Evolutionary conservation across 192 early-diverging fungal species (phyloP), one percentile per base, ranked within the genome.

Genomic region (Backusella tarrabulga): DNA sequence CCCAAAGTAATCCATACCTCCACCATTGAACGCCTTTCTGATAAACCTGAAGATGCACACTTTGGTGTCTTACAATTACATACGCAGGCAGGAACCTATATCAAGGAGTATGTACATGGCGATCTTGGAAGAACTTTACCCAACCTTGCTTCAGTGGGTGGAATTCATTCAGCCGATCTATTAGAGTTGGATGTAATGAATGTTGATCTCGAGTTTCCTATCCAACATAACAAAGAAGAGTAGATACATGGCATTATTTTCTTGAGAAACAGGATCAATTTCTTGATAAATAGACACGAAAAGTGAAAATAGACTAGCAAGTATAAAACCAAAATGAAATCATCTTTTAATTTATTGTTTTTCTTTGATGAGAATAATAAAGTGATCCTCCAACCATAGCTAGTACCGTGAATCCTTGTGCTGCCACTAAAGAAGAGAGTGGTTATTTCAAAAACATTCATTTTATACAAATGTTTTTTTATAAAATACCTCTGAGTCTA

Each of bases 21-120:
- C 68, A 56, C 56, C 12, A 38, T 76, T 32, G 66, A 69, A 42
- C 34, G 60, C 2, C n/a, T 78, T 19, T 26, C 34, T 23, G 41
- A 50, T n/a, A 46, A n/a, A 36, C 34, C 32, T 3, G 60, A 73
- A 21, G 67, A 79, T 15, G 66, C 71, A 5, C 79, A 84, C 34
- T 91, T 92, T 77, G 79, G 92, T 68, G 85, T 85, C 1, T 83
- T 95, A 0, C 84, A 90, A 63, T 75, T 98, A 76, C 86, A 89
- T 60, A 97, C 97, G 0, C 90, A 91, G 76, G 96, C 97, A 14
- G 97, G 97, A 14, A 93, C 96, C 1, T 96, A 93, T 76, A 91
- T 98, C 73, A 98, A 98, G 76, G 97, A 98, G 85, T 98, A 97
- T 91, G 88, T 97, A 1, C 95, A 97, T 75, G 93, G 96, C n/a